Percentiles rank a stretch among this genome's conserved stretches.
Conservation (phyloP, 2,329 filamentous ascomycete species). For the Penicillium sp. region DNA sequence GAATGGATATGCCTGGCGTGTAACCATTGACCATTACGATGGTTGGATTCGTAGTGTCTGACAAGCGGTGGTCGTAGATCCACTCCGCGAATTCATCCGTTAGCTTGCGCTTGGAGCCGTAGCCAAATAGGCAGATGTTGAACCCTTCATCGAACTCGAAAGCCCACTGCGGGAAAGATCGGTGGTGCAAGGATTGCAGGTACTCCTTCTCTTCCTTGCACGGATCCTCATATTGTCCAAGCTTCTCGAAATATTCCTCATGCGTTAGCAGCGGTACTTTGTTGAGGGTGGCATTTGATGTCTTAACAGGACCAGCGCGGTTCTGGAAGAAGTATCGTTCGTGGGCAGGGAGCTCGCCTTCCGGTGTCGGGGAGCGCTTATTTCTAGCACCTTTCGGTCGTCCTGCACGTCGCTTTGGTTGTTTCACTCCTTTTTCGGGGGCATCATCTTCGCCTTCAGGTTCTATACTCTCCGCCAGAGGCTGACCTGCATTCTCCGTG, state of each 20-base stretch:
- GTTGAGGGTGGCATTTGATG: slow-evolving; percentile 74
- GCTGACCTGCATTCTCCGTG: slow-evolving; percentile 15
- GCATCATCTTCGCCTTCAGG: slow-evolving; percentile 25
- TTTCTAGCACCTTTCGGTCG: slow-evolving; percentile 50
- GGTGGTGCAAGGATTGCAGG: slow-evolving; percentile 64
- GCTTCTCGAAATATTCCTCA: slow-evolving; percentile 75
- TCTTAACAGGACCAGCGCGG: slow-evolving; percentile 68
- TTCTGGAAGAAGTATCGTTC: slow-evolving; percentile 94
- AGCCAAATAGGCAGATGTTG: slow-evolving; percentile 83
- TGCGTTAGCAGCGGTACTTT: slow-evolving; percentile 71
- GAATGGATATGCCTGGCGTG: slow-evolving; percentile 38
- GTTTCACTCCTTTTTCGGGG: slow-evolving; percentile 36
- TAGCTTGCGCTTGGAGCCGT: slow-evolving; percentile 74
- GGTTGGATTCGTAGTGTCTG: slow-evolving; percentile 36
- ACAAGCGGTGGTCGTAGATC: slow-evolving; percentile 44
- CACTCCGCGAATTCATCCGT: slow-evolving; percentile 67
- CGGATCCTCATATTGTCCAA: slow-evolving; percentile 56
- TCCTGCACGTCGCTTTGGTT: slow-evolving; percentile 48
- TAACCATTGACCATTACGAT: slow-evolving; percentile 88
- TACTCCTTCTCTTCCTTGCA: slow-evolving; percentile 63
- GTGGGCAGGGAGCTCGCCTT: slow-evolving; percentile 71
- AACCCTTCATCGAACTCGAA: slow-evolving; percentile 84
- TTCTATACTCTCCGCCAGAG: slow-evolving; percentile 28
- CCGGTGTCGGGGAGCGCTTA: slow-evolving; percentile 67
- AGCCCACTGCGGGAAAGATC: slow-evolving; percentile 81